Evolutionary conservation across 108 stramenopile genomes (phyloP).

Genomic region (Parmales sp.): DNA sequence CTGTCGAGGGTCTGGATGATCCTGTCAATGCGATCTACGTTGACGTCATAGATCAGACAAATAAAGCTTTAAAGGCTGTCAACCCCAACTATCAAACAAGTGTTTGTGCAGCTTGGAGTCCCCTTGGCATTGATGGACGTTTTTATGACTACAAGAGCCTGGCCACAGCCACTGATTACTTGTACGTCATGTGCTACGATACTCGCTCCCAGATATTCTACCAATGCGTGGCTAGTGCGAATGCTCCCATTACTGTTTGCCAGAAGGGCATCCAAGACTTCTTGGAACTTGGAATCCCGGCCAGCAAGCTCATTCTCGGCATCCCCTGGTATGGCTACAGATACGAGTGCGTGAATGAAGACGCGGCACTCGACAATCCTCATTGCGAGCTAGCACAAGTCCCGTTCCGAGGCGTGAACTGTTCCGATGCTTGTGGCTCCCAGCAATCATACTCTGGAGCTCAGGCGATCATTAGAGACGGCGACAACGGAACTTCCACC

Average conservation of each 20-base stretch:
- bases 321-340: slow-evolving; percentile 50
- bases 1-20: not conserved
- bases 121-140: slow-evolving; percentile 37
- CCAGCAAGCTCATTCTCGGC: slow-evolving; percentile 34
- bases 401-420: slow-evolving; percentile 48
- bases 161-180: slow-evolving; percentile 33
- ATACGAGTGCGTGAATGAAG: slow-evolving; percentile 31
- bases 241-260: slow-evolving; percentile 35
- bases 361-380: not conserved
- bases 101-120: slow-evolving; percentile 40
- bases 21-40: slow-evolving; percentile 19
- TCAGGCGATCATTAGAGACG: not conserved
- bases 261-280: slow-evolving; percentile 22
- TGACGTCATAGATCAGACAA: slow-evolving; percentile 24
- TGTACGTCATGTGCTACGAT: slow-evolving; percentile 52
- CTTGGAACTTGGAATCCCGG: slow-evolving; percentile 21
- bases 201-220: slow-evolving; percentile 37
- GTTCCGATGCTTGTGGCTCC: slow-evolving; percentile 38
- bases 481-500: not conserved
- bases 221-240: slow-evolving; percentile 36
- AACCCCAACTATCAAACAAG: slow-evolving; percentile 32
- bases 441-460: slow-evolving; percentile 12
- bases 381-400: slow-evolving; percentile 30
- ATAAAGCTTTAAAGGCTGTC: slow-evolving; percentile 24
- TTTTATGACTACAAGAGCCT: slow-evolving; percentile 28